Evolutionary conservation across 305 asterid genomes (phyloP), one percentile per base, ranked within the genome.

Genomic region (Fraxinus ornus): DNA sequence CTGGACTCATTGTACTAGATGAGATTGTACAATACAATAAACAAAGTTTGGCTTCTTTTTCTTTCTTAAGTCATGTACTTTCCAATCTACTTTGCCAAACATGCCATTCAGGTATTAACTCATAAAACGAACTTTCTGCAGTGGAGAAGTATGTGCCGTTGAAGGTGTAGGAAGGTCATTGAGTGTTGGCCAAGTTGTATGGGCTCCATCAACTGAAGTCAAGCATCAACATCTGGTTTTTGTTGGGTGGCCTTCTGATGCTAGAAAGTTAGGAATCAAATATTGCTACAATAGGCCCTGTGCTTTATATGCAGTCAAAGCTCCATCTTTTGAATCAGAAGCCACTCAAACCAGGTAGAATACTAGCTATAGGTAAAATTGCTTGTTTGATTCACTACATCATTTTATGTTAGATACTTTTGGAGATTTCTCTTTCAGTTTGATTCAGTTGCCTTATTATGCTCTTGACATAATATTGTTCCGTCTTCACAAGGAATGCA

Each of bases 181-280:
- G 81, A 94, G 98, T 79, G 94, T 91, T 76, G 98, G 99, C 80
- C 99, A 96, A 87, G 98, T 93, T 86, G 89, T 92, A 47, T 96
- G 99, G 99, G 90, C 97, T 85, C 98, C 98, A 73, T 36, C 92
- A 68, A 75, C 84, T 73, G 89, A 89, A 80, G 91, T 80, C 83
- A 86, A 83, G 71, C 78, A 68, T 66, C 91, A 89, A 60, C 87
- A 89, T 89, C 93, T 96, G 73, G 92, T 94, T 62, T 93, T 94
- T 85, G 97, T 93, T 52, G 99, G 98, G 83, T 96, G 98, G 99
- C 95, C 95, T 82, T 92, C 97, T 12, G 89, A 89, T 88, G 80
- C 72, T 78, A 91, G 99, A 85, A 96, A 96, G 86, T 88, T 94
- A 81, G 98, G 98, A 72, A 96, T 96, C 83, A 93, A 84, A 81